Conservation (phyloP, 805 yeast genomes). For the Lipomyces mesembrius region DNA sequence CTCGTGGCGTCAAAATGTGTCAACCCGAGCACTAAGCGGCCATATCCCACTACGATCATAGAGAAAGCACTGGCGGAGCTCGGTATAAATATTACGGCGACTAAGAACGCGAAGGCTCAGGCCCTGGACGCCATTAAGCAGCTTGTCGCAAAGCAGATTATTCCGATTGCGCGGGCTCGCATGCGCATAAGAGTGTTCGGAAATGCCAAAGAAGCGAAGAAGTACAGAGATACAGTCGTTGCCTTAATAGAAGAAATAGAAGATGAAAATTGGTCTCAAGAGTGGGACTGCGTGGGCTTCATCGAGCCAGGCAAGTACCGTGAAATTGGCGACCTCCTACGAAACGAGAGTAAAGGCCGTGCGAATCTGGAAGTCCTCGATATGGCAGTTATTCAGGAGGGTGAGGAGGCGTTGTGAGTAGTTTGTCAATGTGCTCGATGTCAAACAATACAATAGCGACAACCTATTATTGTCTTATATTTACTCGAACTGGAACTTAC, state of each 20-base stretch:
- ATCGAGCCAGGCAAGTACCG: slow-evolving; percentile 88
- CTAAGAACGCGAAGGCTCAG: slow-evolving; percentile 79
- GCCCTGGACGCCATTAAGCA: slow-evolving; percentile 89
- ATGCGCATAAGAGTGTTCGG: slow-evolving; percentile 78
- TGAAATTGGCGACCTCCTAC: slow-evolving; percentile 65
- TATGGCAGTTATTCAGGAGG: slow-evolving; percentile 80
- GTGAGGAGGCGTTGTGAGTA: slow-evolving; percentile 43
- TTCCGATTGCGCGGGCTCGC: slow-evolving; percentile 92
- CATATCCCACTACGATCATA: slow-evolving; percentile 94
- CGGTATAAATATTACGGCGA: slow-evolving; percentile 76
- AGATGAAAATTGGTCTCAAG: slow-evolving; percentile 48
- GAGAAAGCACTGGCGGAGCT: slow-evolving; percentile 74
- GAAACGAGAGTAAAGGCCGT: slow-evolving; percentile 57
- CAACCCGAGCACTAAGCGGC: slow-evolving; percentile 83
- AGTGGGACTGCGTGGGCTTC: slow-evolving; percentile 64
- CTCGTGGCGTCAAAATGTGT: slow-evolving; percentile 88
- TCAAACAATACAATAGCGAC: too few species aligned
- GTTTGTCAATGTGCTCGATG: background rate
- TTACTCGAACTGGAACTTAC: too few species aligned
- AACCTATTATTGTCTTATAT: too few species aligned
- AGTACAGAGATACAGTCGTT: slow-evolving; percentile 51
- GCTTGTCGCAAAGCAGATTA: slow-evolving; percentile 74
- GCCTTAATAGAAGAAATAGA: slow-evolving; percentile 52
- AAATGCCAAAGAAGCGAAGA: slow-evolving; percentile 57
- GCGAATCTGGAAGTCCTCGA: slow-evolving; percentile 83